Evolutionary conservation across 495 filamentous ascomycete genomes (phyloP), one percentile per base, ranked within the genome.

Genomic region (Hypoxylon intermedium): DNA sequence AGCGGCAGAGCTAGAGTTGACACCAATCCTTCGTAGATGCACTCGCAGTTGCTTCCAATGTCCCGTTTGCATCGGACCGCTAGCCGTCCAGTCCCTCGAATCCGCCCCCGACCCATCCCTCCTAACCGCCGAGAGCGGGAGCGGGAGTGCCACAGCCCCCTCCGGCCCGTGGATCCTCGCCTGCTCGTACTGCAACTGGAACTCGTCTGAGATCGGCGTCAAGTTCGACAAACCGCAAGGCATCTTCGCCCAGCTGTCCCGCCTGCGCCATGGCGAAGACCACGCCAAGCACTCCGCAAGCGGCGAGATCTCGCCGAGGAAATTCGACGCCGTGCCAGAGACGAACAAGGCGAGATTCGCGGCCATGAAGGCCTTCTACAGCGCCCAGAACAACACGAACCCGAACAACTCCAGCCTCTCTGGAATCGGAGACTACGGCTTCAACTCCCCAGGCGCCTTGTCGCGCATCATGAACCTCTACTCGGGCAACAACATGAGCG

Each of bases 31-130:
- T 21, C n/a, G 16, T 60, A 98, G 94, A 70, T 98, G 94, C 68
- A 90, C 91, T 13, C 83, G 94, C 57, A 96, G 91, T 67, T 98
- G 94, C 73, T 97, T 93, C 79, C 89, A 93, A 69, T 98, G 94
- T 64, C 95, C 94, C 1, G 75, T 89, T 53, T 98, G 94, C 72
- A 87, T 87, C n/a, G 84, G 91, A 1, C 89, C 90, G 16, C 80
- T 97, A 7, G 78, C 85, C 16, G 87, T 95, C 36, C 89, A 81
- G 49, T 83, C 84, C 16, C 72, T 90, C 55, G 87, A 89, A 58
- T 63, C 73, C n/a, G 68, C 73, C 3, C 72, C 78, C 26, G 80
- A 82, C 44, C 60, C 76, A 38, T 72, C 62, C 36, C 70, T 75
- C 48, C 71, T 80, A 11, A 57, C 71, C 9, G 71, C 72, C 13